Percentiles rank a stretch among this genome's conserved stretches.
Conservation (phyloP, 768 basidiomycete species). For the Xanthoconium stramineum region DNA sequence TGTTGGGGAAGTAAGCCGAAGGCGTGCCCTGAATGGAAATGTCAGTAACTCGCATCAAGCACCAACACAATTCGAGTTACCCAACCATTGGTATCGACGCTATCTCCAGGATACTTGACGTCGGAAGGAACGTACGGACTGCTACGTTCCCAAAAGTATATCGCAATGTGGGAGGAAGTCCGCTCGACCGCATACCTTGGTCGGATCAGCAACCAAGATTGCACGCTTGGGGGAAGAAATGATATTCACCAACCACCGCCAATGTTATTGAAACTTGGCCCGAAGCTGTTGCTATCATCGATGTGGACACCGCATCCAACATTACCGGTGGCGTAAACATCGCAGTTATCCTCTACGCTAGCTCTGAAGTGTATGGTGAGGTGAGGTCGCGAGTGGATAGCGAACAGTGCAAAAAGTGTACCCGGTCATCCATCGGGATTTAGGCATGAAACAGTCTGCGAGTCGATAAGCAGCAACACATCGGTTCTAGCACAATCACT, state of each 20-base stretch:
- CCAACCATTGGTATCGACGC: conserved; percentile 24
- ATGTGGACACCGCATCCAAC: conserved; percentile 30
- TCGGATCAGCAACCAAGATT: background rate
- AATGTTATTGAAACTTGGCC: conserved; percentile 32
- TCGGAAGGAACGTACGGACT: conserved; percentile 33
- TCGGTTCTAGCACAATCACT: background rate
- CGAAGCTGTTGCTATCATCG: conserved; percentile 31
- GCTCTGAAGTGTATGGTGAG: conserved; percentile 8
- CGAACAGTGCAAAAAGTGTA: conserved; percentile 6
- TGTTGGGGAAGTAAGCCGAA: conserved; percentile 12
- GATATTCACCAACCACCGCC: conserved; percentile 36
- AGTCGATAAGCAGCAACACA: background rate
- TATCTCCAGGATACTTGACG: conserved; percentile 23
- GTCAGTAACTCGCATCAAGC: background rate
- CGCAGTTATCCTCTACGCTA: conserved; percentile 23
- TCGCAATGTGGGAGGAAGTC: conserved; percentile 28
- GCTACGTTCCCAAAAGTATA: conserved; percentile 42
- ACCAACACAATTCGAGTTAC: conserved; percentile 7
- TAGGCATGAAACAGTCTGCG: conserved; percentile 32
- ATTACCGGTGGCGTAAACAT: conserved; percentile 24
- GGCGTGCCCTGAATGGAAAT: conserved; percentile 12
- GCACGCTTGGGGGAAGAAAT: too few relatives aligned
- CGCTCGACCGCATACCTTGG: conserved; percentile 37
- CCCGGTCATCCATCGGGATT: conserved; percentile 32
- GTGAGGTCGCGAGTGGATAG: background rate